Evolutionary conservation across 148 eudicot species (phyloP).

Genomic region (Drosera capensis): DNA sequence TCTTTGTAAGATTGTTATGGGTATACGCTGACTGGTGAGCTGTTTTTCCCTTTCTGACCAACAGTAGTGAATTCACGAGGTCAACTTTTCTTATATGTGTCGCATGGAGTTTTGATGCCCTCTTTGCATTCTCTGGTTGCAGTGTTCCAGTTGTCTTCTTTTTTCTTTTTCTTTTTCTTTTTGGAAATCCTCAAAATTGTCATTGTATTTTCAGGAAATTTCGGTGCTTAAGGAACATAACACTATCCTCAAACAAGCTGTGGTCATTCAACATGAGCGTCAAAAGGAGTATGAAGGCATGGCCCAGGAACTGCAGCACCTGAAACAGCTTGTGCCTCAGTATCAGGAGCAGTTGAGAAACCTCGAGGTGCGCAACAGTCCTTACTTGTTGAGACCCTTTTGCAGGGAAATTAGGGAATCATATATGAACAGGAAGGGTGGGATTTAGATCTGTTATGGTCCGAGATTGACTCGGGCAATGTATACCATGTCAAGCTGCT

Average conservation of each 20-base stretch:
- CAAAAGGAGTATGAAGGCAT: constrained; percentile 63
- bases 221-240: constrained; percentile 73
- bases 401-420: not conserved
- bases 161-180: not conserved
- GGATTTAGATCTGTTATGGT: too few relatives aligned
- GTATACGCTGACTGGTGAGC: too few relatives aligned
- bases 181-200: not conserved
- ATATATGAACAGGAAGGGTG: not conserved
- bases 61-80: too few relatives aligned
- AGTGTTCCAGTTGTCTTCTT: too few relatives aligned
- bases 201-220: constrained; percentile 40
- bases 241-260: constrained; percentile 65
- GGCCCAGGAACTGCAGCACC: constrained; percentile 47
- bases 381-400: not conserved
- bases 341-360: constrained; percentile 77
- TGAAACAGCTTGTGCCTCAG: constrained; percentile 61
- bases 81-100: too few relatives aligned
- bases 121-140: too few relatives aligned
- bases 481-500: not conserved
- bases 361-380: constrained; percentile 39
- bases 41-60: too few relatives aligned
- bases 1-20: too few relatives aligned
- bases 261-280: constrained; percentile 69
- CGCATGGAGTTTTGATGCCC: too few relatives aligned
- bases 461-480: too few relatives aligned